Base-by-base conservation (phyloP, 257 asterid species). In the Osmanthus fragrans region DNA sequence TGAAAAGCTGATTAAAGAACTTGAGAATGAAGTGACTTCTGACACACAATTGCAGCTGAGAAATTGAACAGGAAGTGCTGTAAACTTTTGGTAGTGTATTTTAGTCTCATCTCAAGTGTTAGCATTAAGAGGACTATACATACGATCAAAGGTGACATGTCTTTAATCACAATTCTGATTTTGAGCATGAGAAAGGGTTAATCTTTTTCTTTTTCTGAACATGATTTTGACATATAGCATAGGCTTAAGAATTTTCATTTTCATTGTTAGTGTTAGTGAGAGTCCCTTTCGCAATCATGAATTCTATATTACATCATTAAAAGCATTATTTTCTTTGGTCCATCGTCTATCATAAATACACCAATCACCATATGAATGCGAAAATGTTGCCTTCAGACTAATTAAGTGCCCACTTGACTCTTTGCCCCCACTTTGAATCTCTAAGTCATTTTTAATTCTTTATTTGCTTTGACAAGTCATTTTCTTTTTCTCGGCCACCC, bases 1-100 rank as follows among this genome's bases (percentile, higher is more conserved):
- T 11, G 97, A 96, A 70, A 90, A 85, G 87, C 86, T 93, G 73
- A 96, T 93, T 49, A 86, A 68, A 75, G 90, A 86, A 73, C 84
- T 90, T 2, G 94, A 91, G 83, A 85, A 73, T 27, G 94, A 87
- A 40, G 85, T 74, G 40, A 25, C 33, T 75, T 80, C 77, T 42
- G 84, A 78, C 13, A 45, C 77, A 15, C 67, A 45, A 64, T 27
- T 33, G 47, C 70, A 58, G 36, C 19, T 70, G 79, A 27, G 87
- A 84, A 82, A 79, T 70, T 76, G 66, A 34, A 58, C 67, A 82
- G 81, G 10, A 47, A 37, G 18, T 73, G 18, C 71, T 49, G 64
- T 78, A 73, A 82, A 58, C 16, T 39, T 23, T 12, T 36, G 32
- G 15, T 23, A 70, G 56, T 15, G 37, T 7, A 40, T 32, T 76